Percentiles rank a stretch among this genome's conserved stretches.
Conservation (phyloP, 768 basidiomycete genomes). For the Porphyrellus cyaneotinctus region DNA sequence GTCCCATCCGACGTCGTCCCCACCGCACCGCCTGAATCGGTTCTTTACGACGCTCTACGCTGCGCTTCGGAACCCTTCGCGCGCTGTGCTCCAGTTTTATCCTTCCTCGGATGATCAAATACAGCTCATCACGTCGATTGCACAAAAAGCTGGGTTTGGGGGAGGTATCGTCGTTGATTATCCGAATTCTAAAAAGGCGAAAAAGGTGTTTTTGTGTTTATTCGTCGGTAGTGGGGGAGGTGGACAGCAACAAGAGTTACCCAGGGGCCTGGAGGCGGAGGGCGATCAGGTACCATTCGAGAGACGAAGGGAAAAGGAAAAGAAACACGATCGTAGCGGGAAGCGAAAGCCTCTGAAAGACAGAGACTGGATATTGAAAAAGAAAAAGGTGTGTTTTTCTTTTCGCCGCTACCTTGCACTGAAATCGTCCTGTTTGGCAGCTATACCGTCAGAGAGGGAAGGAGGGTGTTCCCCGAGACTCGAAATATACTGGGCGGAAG, state of each 20-base stretch:
- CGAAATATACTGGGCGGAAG: slow-evolving; percentile 90
- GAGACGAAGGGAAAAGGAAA: slow-evolving; percentile 67
- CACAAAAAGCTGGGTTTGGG: slow-evolving; percentile 93
- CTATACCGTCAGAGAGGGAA: slow-evolving; percentile 83
- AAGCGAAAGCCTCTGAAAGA: slow-evolving; percentile 73
- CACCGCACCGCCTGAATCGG: slow-evolving; percentile 74
- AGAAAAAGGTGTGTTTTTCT: slow-evolving; percentile 75
- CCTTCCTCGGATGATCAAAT: slow-evolving; percentile 97
- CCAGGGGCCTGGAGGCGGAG: slow-evolving; percentile 72
- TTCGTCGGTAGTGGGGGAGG: slow-evolving; percentile 78
- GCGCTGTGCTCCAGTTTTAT: slow-evolving; percentile 92
- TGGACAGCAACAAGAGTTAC: slow-evolving; percentile 59
- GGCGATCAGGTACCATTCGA: slow-evolving; percentile 69
- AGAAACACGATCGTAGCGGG: slow-evolving; percentile 50
- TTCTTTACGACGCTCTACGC: slow-evolving; percentile 95
- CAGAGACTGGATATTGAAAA: slow-evolving; percentile 91
- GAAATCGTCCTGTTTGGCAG: slow-evolving; percentile 34
- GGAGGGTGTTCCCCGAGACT: slow-evolving; percentile 77
- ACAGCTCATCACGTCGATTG: slow-evolving; percentile 87
- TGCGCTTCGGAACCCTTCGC: slow-evolving; percentile 76
- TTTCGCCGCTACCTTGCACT: neutral
- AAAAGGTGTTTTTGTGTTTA: slow-evolving; percentile 90
- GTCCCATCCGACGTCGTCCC: slow-evolving; percentile 83
- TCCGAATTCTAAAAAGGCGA: slow-evolving; percentile 93
- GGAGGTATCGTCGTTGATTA: slow-evolving; percentile 97